Evolutionary conservation across 352 stramenopile genomes (phyloP), one percentile per base, ranked within the genome.

Genomic region (Elongisporangium undulatum): DNA sequence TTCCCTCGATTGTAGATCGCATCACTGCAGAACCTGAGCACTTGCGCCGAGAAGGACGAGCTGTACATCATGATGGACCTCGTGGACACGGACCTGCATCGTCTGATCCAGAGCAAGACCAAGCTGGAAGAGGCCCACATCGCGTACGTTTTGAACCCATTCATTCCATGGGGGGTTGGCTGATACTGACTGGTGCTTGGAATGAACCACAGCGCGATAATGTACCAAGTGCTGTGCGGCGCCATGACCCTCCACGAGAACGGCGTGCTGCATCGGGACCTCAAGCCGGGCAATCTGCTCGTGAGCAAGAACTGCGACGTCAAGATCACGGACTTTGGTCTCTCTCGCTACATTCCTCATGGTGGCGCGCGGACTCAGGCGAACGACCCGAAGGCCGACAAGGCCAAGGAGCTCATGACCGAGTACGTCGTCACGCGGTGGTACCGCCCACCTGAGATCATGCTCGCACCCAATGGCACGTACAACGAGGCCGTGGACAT

Each of bases 61-160:
- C 75, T 98, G 17, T 98, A 98, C 67, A 90, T 98, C 62, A 96
- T 97, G 67, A 98, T 98, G 93, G 89, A 97, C 49, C 80, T 98
- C 38, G 86, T 98, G 10, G 94, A 98, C 66, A 97, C 86, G 5
- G 94, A 98, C 68, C 75, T 98, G 38, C 89, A 96, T 51, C 75
- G 85, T 0, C 78, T 97, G 59, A 95, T 97, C 48, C 87, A 94
- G 69, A 93, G 77, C 70, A 91, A 92, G 57, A 94, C 85, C 5
- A 94, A 92, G 58, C 79, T 94, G 10, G 79, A 92, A 52, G 81
- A 91, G 56, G 77, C 84, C 23, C 86, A 92, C 54, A 68, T 91
- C 49, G 82, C 85, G 60, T 85, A 74, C 58, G 77, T 75, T 85
- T 57, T 56, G 68, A 64, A 62, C 71, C 4, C 79, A 69, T 53